Percentiles rank a stretch among this genome's conserved stretches.
These are phyloP conservation scores for Colletotrichum musicola DNA, from an alignment of 2,329 filamentous ascomycete genomes.

Conservation along the genomic window DNA sequence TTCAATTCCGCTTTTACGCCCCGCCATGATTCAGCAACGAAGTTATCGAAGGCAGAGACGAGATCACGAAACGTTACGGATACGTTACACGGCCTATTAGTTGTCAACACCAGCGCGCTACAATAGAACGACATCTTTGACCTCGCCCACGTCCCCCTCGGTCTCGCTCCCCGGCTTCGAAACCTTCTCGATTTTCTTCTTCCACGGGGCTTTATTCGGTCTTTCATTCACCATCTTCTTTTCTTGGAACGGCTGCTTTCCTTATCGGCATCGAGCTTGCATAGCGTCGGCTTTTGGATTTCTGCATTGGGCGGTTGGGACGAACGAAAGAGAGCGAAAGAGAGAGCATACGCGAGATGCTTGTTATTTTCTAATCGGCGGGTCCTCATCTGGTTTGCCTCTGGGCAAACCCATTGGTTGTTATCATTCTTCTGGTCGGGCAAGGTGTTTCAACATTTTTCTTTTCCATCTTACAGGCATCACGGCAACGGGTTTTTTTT, in stretches of 20 bases:
- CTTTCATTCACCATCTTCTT: conserved; percentile 2
- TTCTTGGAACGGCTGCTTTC: conserved; percentile 11
- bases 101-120: conserved; percentile 17
- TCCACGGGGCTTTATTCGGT: conserved; percentile 1
- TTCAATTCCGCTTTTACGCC: conserved; percentile 23
- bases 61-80: conserved; percentile 37
- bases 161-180: conserved; percentile 24
- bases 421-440: conserved; percentile 7
- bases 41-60: conserved; percentile 48
- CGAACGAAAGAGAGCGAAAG: conserved; percentile 27
- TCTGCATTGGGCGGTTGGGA: conserved; percentile 31
- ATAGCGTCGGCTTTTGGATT: conserved; percentile 35
- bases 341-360: conserved; percentile 31
- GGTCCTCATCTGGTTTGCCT: conserved; percentile 22
- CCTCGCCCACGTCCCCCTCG: conserved; percentile 10
- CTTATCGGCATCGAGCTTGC: conserved; percentile 19
- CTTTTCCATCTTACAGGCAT: conserved; percentile 25
- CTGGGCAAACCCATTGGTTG: background rate
- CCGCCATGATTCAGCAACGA: conserved; percentile 42
- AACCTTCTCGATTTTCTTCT: conserved; percentile 14
- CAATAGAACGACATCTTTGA: conserved; percentile 25
- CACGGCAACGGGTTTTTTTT: conserved; percentile 23
- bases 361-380: conserved; percentile 34
- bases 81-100: conserved; percentile 34
- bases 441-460: conserved; percentile 5